Base-by-base conservation (phyloP, 371 early-diverging fungal genomes). In the Circinella umbellata region DNA sequence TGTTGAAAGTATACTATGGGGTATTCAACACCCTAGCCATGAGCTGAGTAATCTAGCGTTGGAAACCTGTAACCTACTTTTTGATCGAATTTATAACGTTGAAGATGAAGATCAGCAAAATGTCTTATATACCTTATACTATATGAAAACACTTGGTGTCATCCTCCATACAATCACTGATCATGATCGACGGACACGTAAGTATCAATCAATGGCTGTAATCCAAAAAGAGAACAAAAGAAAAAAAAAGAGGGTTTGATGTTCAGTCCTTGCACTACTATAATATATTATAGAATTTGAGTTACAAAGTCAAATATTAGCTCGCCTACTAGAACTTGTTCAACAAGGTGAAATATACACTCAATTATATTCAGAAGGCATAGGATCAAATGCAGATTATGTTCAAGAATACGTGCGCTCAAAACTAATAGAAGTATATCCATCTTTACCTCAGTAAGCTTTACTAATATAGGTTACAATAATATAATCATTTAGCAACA, bases 151-250 rank as follows among this genome's bases (percentile, higher is more conserved):
- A 36, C 80, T 98, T 63, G 92, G 92, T 78, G 96, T 96, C 64
- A 86, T 97, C 13, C 90, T 99, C 66, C 94, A 89, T 64, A 94
- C 97, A 6, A 80, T 98, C 55, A 94, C 95, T 5, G 98, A 96
- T 79, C 88, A 92, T 42, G 96, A 96, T 73, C 96, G 97, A 87
- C 96, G 96, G 79, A 92, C 93, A 74, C 97, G 97, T 91, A 85
- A 67, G 69, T 54, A 36, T 38, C 5, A 13, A 27, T 2, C 27
- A 27, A 27, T 27, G 27, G 27, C 27, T 27, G 27, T 27, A 27
- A 27, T 27, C 2, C 2, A 27, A 1, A 27, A 2, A 27, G 27
- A 27, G 27, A 27, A 27, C 27, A 2, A 27, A 27, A 47, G 47
- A 47, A 47, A 47, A 47, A 47, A 47, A 47, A 3, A 11, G 47